Percentiles rank a stretch among this genome's conserved stretches.
phyloP scores from a whole-genome alignment of 2,329 filamentous ascomycete genomes.

The Trichoderma afroharzianum region DNA sequence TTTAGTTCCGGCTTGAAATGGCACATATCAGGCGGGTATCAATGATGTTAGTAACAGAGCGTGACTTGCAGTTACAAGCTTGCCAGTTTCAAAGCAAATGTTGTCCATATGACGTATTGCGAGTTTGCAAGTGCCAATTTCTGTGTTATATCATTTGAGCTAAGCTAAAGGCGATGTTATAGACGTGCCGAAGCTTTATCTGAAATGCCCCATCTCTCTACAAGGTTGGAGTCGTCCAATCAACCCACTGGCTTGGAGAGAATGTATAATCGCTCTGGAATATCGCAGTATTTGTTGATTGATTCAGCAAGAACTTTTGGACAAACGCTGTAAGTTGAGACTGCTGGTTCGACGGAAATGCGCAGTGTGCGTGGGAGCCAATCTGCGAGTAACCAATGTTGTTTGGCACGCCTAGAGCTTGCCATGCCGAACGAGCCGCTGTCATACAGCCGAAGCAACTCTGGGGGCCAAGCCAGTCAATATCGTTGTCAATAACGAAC shows the following conservation, averaged over 20 bases:
- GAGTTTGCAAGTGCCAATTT: not conserved
- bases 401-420: not conserved
- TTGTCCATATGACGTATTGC: too few relatives aligned
- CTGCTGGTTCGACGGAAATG: slow-evolving; percentile 1
- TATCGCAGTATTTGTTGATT: not conserved
- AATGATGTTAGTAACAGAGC: too few relatives aligned
- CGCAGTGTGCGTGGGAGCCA: slow-evolving; percentile 6
- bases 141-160: not conserved
- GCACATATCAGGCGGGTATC: not conserved
- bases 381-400: slow-evolving; percentile 7
- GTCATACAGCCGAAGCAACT: slow-evolving; percentile 11
- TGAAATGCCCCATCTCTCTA: not conserved
- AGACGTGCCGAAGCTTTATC: not conserved
- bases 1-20: not conserved
- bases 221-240: not conserved
- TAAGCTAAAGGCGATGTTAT: not conserved
- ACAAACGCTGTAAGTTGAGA: slow-evolving; percentile 5
- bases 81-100: too few relatives aligned
- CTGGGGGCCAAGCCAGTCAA: slow-evolving; percentile 7
- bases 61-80: too few relatives aligned
- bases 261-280: slow-evolving; percentile 6
- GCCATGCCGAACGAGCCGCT: slow-evolving; percentile 1
- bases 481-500: not conserved
- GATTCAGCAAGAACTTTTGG: not conserved
- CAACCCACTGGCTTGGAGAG: not conserved